Conservation (phyloP, 2,329 filamentous ascomycete species). For the Zarea fungicola region DNA sequence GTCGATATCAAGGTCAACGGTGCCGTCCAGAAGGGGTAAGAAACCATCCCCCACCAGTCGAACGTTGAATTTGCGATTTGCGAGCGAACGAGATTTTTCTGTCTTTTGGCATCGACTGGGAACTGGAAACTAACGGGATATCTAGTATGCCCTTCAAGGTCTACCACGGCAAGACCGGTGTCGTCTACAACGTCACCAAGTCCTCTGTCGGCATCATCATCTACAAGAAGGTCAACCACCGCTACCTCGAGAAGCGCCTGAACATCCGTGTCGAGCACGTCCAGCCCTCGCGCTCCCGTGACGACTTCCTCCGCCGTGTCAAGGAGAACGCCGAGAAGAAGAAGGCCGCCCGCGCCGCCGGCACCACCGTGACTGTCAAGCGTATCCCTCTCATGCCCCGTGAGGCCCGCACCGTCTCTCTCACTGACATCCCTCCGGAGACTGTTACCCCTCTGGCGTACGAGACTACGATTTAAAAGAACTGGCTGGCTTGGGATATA, state of each 20-base stretch:
- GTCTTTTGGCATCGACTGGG: too few species aligned
- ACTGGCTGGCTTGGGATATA: constrained; percentile 12
- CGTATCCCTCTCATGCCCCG: constrained; percentile 77
- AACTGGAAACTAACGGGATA: constrained; percentile 28
- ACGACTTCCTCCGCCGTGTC: constrained; percentile 93
- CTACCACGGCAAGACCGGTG: constrained; percentile 98
- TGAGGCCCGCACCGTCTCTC: constrained; percentile 71
- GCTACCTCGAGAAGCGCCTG: constrained; percentile 99
- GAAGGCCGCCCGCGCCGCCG: constrained; percentile 87
- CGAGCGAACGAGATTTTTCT: background rate
- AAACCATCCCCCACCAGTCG: constrained; percentile 11
- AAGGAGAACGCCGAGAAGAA: constrained; percentile 93
- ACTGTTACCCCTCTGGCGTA: constrained; percentile 88
- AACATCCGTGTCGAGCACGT: constrained; percentile 99
- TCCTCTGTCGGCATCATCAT: constrained; percentile 96
- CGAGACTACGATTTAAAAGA: constrained; percentile 91
- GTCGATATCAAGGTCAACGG: constrained; percentile 99
- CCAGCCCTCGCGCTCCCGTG: constrained; percentile 85
- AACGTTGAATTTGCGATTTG: constrained; percentile 1
- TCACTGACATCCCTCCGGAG: constrained; percentile 81
- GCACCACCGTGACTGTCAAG: constrained; percentile 87
- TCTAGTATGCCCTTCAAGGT: constrained; percentile 95
- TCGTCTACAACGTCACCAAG: constrained; percentile 99
- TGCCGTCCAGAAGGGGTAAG: constrained; percentile 96
- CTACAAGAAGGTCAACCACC: constrained; percentile 99